Percentiles rank a stretch among this genome's conserved stretches.
Conservation (phyloP, 106 monocot genomes). For the Dioscorea dumetorum region DNA sequence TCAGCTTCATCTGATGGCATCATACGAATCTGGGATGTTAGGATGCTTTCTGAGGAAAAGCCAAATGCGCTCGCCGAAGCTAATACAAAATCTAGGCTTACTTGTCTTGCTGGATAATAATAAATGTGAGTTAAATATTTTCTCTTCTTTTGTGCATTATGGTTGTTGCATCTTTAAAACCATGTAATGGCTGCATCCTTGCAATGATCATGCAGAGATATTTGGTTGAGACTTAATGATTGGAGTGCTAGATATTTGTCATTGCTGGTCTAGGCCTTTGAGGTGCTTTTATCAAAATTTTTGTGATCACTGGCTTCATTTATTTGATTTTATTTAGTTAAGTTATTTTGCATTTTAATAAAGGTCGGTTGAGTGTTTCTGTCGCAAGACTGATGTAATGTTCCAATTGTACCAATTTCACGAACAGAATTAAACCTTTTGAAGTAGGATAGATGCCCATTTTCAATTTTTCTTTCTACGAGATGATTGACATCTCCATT, state of each 20-base stretch:
- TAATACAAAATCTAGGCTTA: slow-evolving; percentile 79
- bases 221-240: not conserved
- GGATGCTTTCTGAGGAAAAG: slow-evolving; percentile 49
- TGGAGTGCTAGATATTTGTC: not conserved
- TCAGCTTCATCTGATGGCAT: slow-evolving; percentile 94
- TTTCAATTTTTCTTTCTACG: too few species aligned
- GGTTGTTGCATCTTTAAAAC: not conserved
- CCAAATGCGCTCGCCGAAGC: slow-evolving; percentile 52
- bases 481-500: too few species aligned
- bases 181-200: not conserved
- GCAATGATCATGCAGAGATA: not conserved
- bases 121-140: slow-evolving; percentile 53
- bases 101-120: slow-evolving; percentile 75
- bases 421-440: too few species aligned
- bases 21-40: slow-evolving; percentile 78
- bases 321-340: too few species aligned
- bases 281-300: not conserved
- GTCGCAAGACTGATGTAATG: too few species aligned
- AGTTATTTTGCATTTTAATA: too few species aligned
- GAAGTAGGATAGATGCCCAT: too few species aligned
- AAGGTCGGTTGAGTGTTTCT: too few species aligned
- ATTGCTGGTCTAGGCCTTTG: not conserved
- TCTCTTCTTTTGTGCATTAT: not conserved
- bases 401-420: too few species aligned
- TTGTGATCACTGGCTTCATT: too few species aligned